phyloP scores from a whole-genome alignment of 2,329 filamentous ascomycete species.

The Diplodia seriata region DNA sequence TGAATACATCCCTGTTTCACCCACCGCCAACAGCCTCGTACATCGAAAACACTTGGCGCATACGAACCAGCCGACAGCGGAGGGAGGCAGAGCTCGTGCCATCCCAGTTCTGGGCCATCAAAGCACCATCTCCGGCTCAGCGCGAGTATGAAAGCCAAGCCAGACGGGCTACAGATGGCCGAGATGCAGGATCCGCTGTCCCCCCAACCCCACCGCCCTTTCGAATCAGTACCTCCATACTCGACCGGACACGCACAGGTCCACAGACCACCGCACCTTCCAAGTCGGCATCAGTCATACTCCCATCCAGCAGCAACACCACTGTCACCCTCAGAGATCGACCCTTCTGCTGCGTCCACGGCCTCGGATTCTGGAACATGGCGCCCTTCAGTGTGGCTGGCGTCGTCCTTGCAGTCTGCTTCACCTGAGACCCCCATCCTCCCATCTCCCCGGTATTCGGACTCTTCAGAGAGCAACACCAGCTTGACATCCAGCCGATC shows the following conservation, averaged over 20 bases:
- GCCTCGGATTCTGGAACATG: background rate
- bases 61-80: background rate
- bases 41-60: no score
- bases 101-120: no score
- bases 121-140: no score
- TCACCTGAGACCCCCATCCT: background rate
- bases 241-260: background rate
- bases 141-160: background rate
- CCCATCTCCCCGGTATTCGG: background rate
- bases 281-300: background rate
- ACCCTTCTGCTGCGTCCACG: background rate
- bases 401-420: background rate
- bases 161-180: background rate
- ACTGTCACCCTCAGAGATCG: background rate
- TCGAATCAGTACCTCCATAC: background rate
- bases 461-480: background rate
- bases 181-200: conserved; percentile 10
- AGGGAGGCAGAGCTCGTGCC: background rate
- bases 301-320: background rate
- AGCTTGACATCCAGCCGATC: background rate
- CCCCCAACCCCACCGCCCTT: background rate
- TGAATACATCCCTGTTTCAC: no score
- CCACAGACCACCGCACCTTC: conserved; percentile 3
- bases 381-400: background rate
- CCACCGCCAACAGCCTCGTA: no score